Percentiles rank a stretch among this genome's conserved stretches.
Evolutionary conservation across 1,284 basidiomycete species (phyloP).

Genomic region (Mycosarcoma maydis): DNA sequence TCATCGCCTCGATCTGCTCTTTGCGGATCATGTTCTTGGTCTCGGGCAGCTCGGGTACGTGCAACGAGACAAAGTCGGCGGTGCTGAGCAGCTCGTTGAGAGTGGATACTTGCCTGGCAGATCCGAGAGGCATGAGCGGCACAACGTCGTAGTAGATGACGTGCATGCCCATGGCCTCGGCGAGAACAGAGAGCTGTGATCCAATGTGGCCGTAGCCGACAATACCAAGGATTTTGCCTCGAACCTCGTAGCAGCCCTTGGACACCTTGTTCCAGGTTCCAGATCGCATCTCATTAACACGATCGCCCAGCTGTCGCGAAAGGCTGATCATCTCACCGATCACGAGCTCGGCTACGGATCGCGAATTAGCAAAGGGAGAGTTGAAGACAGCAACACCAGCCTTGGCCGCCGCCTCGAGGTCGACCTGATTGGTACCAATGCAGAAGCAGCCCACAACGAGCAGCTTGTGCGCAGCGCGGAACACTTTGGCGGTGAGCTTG

Average conservation of each 20-base stretch:
- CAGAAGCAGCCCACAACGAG: conserved; percentile 99
- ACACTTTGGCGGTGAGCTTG: conserved; percentile 88
- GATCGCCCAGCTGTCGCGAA: conserved; percentile 92
- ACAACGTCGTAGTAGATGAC: conserved; percentile 96
- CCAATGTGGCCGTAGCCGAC: conserved; percentile 99
- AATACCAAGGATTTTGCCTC: conserved; percentile 97
- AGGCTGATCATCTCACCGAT: conserved; percentile 92
- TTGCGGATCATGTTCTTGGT: conserved; percentile 92
- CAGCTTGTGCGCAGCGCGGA: conserved; percentile 74
- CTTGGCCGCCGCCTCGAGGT: conserved; percentile 82
- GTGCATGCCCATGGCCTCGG: conserved; percentile 94
- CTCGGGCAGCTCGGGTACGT: conserved; percentile 95
- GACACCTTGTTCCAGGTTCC: conserved; percentile 99
- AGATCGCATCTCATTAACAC: conserved; percentile 83
- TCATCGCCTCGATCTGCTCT: conserved; percentile 86
- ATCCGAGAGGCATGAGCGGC: conserved; percentile 97
- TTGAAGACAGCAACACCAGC: conserved; percentile 98
- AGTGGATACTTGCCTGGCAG: conserved; percentile 86
- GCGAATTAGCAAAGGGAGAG: conserved; percentile 98
- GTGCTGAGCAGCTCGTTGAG: conserved; percentile 80
- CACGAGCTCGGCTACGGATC: conserved; percentile 98
- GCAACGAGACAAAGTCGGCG: conserved; percentile 93
- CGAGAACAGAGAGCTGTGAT: conserved; percentile 93
- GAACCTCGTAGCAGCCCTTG: conserved; percentile 96
- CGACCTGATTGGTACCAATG: conserved; percentile 99